Percentiles rank a stretch among this genome's conserved stretches.
Evolutionary conservation across 73 alveolate species (phyloP).

Genomic region (Paramecium pentaurelia): DNA sequence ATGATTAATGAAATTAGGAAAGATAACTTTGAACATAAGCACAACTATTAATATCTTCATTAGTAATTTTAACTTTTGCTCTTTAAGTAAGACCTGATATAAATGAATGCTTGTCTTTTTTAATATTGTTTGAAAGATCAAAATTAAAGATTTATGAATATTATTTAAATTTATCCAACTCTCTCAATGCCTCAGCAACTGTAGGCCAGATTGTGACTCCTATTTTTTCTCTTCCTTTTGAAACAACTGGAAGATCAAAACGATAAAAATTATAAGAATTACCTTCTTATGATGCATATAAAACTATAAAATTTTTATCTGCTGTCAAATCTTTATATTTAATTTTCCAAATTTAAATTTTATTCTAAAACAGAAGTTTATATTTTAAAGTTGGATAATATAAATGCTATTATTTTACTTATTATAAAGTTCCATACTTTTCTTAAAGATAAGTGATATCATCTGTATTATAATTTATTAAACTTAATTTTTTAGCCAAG

Average conservation of each 20-base stretch:
- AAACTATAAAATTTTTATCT: conserved; percentile 30
- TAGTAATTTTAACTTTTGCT: not conserved
- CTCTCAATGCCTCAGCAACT: not conserved
- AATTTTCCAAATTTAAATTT: not conserved
- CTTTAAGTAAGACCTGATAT: not conserved
- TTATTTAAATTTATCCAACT: not conserved
- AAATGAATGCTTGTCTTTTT: not conserved
- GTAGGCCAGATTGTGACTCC: conserved; percentile 41
- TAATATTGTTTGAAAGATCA: not conserved
- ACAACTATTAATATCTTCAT: not conserved
- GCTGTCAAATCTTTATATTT: conserved; percentile 26
- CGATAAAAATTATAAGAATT: not conserved
- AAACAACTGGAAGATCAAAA: not conserved
- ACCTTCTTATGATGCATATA: conserved; percentile 6
- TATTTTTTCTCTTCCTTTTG: not conserved
- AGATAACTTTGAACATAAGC: not conserved
- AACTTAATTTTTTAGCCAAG: conserved; percentile 5
- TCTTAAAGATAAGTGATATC: not conserved
- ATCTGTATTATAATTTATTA: not conserved
- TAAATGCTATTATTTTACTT: not conserved
- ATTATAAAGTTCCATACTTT: not conserved
- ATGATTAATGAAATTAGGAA: not conserved
- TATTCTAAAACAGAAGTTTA: not conserved
- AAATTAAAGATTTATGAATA: not conserved
- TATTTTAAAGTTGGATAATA: conserved; percentile 12